Base-by-base conservation (phyloP, 192 early-diverging fungal species). In the Jimgerdemannia lactiflua region DNA sequence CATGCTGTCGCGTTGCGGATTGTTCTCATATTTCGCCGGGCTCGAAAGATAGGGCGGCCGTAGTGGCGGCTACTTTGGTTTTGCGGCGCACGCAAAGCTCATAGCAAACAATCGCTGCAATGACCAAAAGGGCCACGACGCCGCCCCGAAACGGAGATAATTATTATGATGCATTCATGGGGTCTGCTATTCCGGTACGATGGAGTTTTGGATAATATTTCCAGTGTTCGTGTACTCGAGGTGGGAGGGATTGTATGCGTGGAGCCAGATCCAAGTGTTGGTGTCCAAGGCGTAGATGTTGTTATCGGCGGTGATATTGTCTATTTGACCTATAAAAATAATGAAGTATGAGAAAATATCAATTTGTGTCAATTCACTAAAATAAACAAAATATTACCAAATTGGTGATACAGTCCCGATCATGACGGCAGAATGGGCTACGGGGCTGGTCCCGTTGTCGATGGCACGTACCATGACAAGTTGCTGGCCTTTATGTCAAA, bases 351-450 rank as follows among this genome's bases (percentile, higher is more conserved):
- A 1, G 1, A 29, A 29, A 29, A 29, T 29, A 1, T 29, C 29
- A 29, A 18, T 14, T 10, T 59, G 14, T 59, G 0, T 0, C 29
- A 29, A 29, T 14, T 59, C 8, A 14, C 8, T 14, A 6, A 1
- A 6, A 14, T 59, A 59, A 29, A 29, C 29, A 20, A 9, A 41
- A 20, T 9, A 9, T 1, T 68, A 68, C 67, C 74, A 69, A 68
- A 75, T n/a, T n/a, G n/a, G n/a, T n/a, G 40, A 75, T 66, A 54
- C 40, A 10, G 65, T 75, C 29, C 74, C 74, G 3, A 39, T 66
- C 67, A 75, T 75, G 3, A 75, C 43, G 54, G 67, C 67, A 1
- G 65, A 68, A 49, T 75, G 74, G 29, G 74, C 74, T 66, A 66
- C 18, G 74, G 74, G 7, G 65, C 65, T 4, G 64, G 69, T 3